Percentiles rank a stretch among this genome's conserved stretches.
Evolutionary conservation across 2,329 filamentous ascomycete species (phyloP).

Genomic region (Beauveria brongniartii): DNA sequence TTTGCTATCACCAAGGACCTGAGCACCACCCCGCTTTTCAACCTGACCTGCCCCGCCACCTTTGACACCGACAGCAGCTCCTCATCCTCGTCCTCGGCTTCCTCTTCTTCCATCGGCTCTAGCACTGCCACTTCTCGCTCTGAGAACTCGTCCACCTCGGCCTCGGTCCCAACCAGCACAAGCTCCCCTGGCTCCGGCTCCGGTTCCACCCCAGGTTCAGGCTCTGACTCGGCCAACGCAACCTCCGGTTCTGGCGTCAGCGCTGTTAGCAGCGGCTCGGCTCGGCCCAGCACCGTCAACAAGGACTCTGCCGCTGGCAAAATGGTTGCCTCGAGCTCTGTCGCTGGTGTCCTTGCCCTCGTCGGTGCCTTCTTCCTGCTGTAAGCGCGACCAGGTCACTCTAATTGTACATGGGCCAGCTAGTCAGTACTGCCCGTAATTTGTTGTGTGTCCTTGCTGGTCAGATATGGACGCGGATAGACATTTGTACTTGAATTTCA

Average conservation of each 20-base stretch:
- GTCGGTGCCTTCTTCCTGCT: constrained; percentile 9
- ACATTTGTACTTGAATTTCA: constrained; percentile 5
- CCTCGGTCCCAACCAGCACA: neutral
- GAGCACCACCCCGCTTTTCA: constrained; percentile 41
- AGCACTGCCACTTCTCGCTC: constrained; percentile 2
- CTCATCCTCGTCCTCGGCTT: neutral
- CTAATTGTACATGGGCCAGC: neutral
- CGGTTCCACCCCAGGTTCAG: constrained; percentile 9
- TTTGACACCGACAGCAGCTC: constrained; percentile 26
- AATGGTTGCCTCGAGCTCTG: constrained; percentile 3
- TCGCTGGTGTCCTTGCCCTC: constrained; percentile 9
- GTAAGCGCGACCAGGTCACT: neutral
- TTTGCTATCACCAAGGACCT: constrained; percentile 49
- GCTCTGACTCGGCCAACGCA: constrained; percentile 15
- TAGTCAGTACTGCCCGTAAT: neutral
- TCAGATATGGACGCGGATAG: constrained; percentile 4
- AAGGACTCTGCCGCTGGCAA: constrained; percentile 2
- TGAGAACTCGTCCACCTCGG: neutral
- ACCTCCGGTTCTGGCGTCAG: constrained; percentile 12
- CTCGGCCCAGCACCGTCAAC: neutral
- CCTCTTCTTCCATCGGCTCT: constrained; percentile 7
- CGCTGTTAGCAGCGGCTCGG: neutral
- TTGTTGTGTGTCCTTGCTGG: neutral
- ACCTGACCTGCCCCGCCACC: constrained; percentile 43
- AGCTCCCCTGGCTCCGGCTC: neutral